Evolutionary conservation across 495 filamentous ascomycete genomes (phyloP), one percentile per base, ranked within the genome.

Genomic region (Penicillium fimorum): DNA sequence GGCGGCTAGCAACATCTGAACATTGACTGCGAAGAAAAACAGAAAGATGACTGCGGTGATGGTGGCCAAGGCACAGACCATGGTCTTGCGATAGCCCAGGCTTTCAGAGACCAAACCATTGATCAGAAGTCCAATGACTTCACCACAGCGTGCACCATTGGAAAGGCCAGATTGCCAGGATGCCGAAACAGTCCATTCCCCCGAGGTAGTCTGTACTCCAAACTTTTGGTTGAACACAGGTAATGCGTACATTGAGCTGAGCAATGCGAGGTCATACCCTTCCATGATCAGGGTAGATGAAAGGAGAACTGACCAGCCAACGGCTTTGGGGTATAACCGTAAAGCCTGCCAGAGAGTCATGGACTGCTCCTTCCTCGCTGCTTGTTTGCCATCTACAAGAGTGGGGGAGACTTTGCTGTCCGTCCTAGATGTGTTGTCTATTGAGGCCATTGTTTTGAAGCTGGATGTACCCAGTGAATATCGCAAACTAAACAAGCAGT

Each of bases 121-220:
- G 62, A 88, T 74, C 51, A 87, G 60, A 11, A 90, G 75, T 45
- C 87, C 87, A 50, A 89, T 76, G 32, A 89, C 79, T 65, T 89
- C 86, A 25, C 87, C 87, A 47, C 76, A 65, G 8, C 67, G 63
- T 4, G 70, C 74, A 24, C 73, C 86, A 59, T 89, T 89, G 29
- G 78, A 83, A 22, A 91, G 71, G 15, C 83, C 87, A 1, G 86
- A 75, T 62, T 89, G 85, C 87, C 87, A 89, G 24, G 70, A 63
- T 4, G 77, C 76, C 25, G 75, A 58, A 35, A 82, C 62, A 17
- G 70, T 62, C 60, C 76, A 79, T 20, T 59, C 57, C 0, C 76
- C 73, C 27, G 72, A 56, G 4, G 60, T 35, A 9, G 57, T 48
- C 17, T 53, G 65, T 7, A 57, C 40, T 11, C 76, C 78, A 33